Conservation (phyloP, 768 basidiomycete genomes). For the Lactarius hengduanensis region DNA sequence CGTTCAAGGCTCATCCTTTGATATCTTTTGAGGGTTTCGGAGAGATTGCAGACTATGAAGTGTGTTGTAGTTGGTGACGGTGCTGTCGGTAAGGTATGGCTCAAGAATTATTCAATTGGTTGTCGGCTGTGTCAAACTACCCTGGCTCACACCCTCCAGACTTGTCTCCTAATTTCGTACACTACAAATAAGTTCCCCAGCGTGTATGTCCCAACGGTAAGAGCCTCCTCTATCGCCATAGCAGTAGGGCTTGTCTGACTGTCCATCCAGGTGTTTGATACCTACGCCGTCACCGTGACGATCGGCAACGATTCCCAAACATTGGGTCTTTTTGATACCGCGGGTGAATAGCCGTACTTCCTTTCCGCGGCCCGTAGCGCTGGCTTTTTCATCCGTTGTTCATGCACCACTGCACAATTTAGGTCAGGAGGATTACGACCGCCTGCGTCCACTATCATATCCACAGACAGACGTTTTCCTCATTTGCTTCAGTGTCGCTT, state of each 20-base stretch:
- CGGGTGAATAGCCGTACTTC: slow-evolving; percentile 61
- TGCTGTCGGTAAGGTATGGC: slow-evolving; percentile 93
- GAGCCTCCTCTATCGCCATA: slow-evolving; percentile 36
- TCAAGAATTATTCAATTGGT: slow-evolving; percentile 4
- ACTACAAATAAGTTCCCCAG: slow-evolving; percentile 98
- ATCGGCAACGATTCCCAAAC: slow-evolving; percentile 99
- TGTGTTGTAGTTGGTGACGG: slow-evolving; percentile 98
- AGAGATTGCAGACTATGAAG: slow-evolving; percentile 86
- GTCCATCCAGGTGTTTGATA: slow-evolving; percentile 77
- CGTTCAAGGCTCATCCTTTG: slow-evolving; percentile 2
- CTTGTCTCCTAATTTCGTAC: slow-evolving; percentile 95
- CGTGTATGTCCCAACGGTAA: slow-evolving; percentile 97
- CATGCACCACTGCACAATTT: slow-evolving; percentile 26
- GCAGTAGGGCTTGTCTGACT: slow-evolving; percentile 22
- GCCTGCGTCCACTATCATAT: slow-evolving; percentile 97
- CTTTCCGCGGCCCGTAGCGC: background rate
- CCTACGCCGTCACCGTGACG: slow-evolving; percentile 99
- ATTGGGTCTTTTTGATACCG: slow-evolving; percentile 97
- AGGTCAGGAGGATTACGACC: slow-evolving; percentile 99
- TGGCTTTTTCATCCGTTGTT: slow-evolving; percentile 17
- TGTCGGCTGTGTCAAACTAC: background rate
- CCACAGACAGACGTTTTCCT: slow-evolving; percentile 99
- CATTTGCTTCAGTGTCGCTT: slow-evolving; percentile 98
- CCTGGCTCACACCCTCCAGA: slow-evolving; percentile 46
- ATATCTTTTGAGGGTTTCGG: slow-evolving; percentile 21